Evolutionary conservation across 2,329 filamentous ascomycete genomes (phyloP).

Genomic region (Phoma sp.): DNA sequence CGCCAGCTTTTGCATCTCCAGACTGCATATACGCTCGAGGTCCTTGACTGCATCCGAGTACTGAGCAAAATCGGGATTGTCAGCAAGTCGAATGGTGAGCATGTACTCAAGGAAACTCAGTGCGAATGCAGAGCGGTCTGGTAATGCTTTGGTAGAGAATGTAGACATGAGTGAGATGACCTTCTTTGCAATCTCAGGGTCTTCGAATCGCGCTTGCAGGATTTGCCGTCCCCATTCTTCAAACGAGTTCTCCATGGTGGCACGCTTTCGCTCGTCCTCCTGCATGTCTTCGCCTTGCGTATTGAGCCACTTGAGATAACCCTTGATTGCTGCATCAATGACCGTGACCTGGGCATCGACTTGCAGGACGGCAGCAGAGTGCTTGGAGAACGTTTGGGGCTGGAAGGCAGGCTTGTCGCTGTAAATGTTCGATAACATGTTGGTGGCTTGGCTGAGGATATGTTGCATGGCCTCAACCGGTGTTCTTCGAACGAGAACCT

Average conservation of each 20-base stretch:
- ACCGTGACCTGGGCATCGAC: slow-evolving; percentile 91
- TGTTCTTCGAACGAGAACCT: slow-evolving; percentile 81
- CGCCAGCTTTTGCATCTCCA: slow-evolving; percentile 87
- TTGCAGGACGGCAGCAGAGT: slow-evolving; percentile 73
- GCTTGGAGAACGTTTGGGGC: slow-evolving; percentile 62
- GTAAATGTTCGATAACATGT: slow-evolving; percentile 76
- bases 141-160: slow-evolving; percentile 80
- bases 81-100: slow-evolving; percentile 78
- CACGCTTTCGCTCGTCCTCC: slow-evolving; percentile 57
- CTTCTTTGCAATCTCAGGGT: slow-evolving; percentile 83
- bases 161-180: slow-evolving; percentile 82
- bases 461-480: slow-evolving; percentile 85
- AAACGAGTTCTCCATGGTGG: slow-evolving; percentile 66
- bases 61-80: slow-evolving; percentile 71
- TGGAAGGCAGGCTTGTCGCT: slow-evolving; percentile 71
- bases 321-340: slow-evolving; percentile 86
- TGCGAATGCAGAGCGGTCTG: slow-evolving; percentile 80
- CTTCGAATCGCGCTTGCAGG: slow-evolving; percentile 76
- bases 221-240: slow-evolving; percentile 76
- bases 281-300: slow-evolving; percentile 59
- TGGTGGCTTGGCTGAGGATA: slow-evolving; percentile 80
- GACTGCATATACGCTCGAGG: slow-evolving; percentile 81
- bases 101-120: slow-evolving; percentile 91
- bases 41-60: slow-evolving; percentile 92
- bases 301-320: slow-evolving; percentile 80